Percentiles rank a stretch among this genome's conserved stretches.
phyloP scores from a whole-genome alignment of 176 grass and related monocot species.

The Raddia distichophylla region DNA sequence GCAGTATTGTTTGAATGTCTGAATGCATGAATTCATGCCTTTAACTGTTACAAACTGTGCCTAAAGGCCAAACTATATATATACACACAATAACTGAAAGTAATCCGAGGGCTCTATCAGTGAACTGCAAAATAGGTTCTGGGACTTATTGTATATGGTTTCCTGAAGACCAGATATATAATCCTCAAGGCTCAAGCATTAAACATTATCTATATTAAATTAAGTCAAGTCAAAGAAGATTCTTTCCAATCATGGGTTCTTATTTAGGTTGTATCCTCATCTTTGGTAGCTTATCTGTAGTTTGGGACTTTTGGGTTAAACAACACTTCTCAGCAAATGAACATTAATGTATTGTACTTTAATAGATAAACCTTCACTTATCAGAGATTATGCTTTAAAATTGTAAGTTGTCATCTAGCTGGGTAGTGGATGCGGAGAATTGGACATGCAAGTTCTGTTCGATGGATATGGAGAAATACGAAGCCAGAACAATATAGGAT shows the following conservation, averaged over 20 bases:
- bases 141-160: background rate
- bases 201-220: too few species aligned
- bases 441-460: background rate
- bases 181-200: background rate
- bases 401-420: background rate
- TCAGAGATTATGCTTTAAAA: background rate
- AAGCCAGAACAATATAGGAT: constrained; percentile 14
- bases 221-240: background rate
- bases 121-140: background rate
- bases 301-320: background rate
- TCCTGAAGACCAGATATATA: background rate
- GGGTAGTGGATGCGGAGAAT: background rate
- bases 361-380: background rate
- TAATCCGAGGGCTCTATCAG: background rate
- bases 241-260: background rate
- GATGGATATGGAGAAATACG: background rate
- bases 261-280: background rate
- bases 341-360: background rate
- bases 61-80: background rate
- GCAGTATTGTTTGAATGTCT: constrained; percentile 6
- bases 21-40: background rate
- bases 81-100: too few species aligned
- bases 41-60: background rate
- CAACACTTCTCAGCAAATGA: background rate
- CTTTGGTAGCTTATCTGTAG: background rate